Base-by-base conservation (phyloP, 805 yeast species). In the Candida xiaguanensis region DNA sequence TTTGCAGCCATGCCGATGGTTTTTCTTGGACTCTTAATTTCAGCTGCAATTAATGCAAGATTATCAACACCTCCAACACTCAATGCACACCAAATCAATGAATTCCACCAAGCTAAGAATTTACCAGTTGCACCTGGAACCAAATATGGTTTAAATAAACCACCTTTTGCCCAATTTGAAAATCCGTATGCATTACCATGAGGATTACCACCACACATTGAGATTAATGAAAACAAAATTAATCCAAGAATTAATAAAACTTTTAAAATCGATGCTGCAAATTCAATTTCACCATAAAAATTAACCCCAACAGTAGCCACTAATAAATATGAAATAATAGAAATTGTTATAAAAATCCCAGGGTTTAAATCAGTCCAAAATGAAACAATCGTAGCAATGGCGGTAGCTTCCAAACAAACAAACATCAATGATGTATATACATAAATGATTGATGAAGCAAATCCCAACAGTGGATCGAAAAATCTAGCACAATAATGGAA, bases 281-380 rank as follows among this genome's bases (percentile, higher is more conserved):
- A 63, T 46, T 63, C 69, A 15, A 58, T 74, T 47, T 84, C 85
- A 26, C 73, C 68, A 39, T 63, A 63, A 47, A 56, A 50, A 27
- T 53, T 58, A 25, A 62, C 69, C 12, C 60, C 66, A 32, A 59
- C 50, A 11, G 56, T 38, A 36, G 61, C 62, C 48, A 63, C 60
- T 8, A 53, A 37, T 12, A 61, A 42, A 22, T 51, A 55, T 8
- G 57, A 32, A 14, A 57, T 54, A 31, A 61, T 39, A 1, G 55
- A 55, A 8, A 61, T 38, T 30, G 65, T 48, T 40, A 61, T 62
- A 46, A 56, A 59, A 7, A 60, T 52, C 3, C 60, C 66, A 1
- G 67, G 58, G 36, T 55, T 55, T n/a, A 54, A 44, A 38, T 55
- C 61, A 11, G 56, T 52, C 68, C 68, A 62, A 46, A 47, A 62